A percentile compares a stretch with the other conserved stretches of the same genome.
Conservation (phyloP, 768 basidiomycete species). For the Auriculariales sp. region DNA sequence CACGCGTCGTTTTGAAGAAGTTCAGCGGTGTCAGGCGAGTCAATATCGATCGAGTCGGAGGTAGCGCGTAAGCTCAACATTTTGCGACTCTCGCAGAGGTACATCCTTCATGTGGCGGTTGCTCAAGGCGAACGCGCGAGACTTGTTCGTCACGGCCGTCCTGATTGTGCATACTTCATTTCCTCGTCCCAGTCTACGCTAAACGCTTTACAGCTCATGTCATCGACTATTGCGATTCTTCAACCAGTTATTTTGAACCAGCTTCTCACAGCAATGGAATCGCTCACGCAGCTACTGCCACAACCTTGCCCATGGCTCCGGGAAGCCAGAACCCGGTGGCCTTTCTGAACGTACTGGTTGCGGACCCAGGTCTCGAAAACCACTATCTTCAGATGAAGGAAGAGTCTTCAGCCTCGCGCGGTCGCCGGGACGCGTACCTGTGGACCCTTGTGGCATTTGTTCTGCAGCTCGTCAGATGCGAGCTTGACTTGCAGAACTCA, state of each 20-base stretch:
- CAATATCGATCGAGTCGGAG: too few relatives aligned
- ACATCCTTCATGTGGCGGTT: background rate
- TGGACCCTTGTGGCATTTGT: background rate
- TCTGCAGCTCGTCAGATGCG: background rate
- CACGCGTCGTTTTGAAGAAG: background rate
- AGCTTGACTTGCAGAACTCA: background rate
- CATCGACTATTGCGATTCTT: background rate
- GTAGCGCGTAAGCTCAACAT: too few relatives aligned
- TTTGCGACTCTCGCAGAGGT: too few relatives aligned
- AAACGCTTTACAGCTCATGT: background rate
- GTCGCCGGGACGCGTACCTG: background rate
- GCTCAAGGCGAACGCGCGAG: background rate
- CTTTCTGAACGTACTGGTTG: too few relatives aligned
- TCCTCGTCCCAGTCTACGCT: background rate
- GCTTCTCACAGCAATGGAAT: background rate
- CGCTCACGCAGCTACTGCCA: too few relatives aligned
- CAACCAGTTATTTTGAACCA: background rate
- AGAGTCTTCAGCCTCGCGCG: too few relatives aligned
- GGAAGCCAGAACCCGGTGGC: too few relatives aligned
- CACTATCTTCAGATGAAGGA: too few relatives aligned
- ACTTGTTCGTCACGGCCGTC: background rate
- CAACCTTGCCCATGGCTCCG: too few relatives aligned
- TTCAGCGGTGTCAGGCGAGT: background rate
- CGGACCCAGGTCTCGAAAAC: too few relatives aligned
- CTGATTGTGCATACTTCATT: background rate